phyloP scores from a whole-genome alignment of 352 stramenopile genomes.

The Phytophthora palmivora region DNA sequence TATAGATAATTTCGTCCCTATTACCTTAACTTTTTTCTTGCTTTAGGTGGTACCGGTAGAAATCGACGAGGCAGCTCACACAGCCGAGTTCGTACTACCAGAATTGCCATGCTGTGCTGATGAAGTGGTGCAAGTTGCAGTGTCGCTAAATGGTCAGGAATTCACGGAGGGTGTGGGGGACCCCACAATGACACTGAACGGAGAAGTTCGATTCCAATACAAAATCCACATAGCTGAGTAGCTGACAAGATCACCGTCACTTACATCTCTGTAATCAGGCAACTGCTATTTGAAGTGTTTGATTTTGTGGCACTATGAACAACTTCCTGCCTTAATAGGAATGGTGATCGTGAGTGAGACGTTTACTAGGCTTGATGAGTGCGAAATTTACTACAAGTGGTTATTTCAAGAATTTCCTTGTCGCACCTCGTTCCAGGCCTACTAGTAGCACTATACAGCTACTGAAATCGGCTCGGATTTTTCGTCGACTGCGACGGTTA shows the following conservation, averaged over 20 bases:
- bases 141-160: conserved; percentile 50
- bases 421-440: too few relatives aligned
- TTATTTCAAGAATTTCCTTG: too few relatives aligned
- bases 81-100: conserved; percentile 38
- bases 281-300: too few relatives aligned
- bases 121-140: conserved; percentile 24
- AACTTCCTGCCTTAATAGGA: too few relatives aligned
- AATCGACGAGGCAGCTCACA: conserved; percentile 27
- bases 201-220: conserved; percentile 26
- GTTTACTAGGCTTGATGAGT: too few relatives aligned
- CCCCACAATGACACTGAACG: not conserved
- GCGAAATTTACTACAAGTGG: too few relatives aligned
- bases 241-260: not conserved
- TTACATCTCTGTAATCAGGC: too few relatives aligned
- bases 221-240: conserved; percentile 3
- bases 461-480: too few relatives aligned
- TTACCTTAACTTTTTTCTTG: not conserved
- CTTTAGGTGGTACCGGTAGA: conserved; percentile 35
- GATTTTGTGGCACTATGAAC: too few relatives aligned
- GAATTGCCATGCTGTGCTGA: conserved; percentile 26
- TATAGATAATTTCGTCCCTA: not conserved
- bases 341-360: too few relatives aligned
- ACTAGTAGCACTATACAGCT: not conserved
- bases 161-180: conserved; percentile 22
- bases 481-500: too few relatives aligned